These are phyloP conservation scores for Lipomyces lipofer DNA, from an alignment of 805 yeast genomes.

Conservation along the genomic window DNA sequence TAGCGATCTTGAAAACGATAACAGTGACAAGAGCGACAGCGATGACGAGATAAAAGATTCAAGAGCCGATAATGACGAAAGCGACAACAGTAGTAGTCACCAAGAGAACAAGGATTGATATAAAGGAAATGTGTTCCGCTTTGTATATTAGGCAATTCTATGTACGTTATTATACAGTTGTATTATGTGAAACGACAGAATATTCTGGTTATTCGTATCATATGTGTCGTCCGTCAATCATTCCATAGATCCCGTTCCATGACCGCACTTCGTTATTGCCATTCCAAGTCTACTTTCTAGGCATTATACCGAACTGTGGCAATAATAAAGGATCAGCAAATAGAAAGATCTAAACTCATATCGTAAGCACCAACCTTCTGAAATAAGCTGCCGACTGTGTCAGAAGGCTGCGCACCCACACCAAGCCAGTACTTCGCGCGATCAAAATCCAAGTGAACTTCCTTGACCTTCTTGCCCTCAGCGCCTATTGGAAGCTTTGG, in stretches of 20 bases:
- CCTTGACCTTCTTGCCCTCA: conserved; percentile 61
- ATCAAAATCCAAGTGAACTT: conserved; percentile 78
- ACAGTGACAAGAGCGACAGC: conserved; percentile 6
- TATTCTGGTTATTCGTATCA: too few relatives aligned
- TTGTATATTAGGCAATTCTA: too few relatives aligned
- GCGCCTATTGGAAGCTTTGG: conserved; percentile 65
- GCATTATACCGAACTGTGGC: conserved; percentile 4
- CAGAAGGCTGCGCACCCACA: conserved; percentile 94
- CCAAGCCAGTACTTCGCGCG: conserved; percentile 96
- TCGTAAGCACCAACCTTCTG: conserved; percentile 51
- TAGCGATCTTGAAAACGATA: conserved; percentile 29
- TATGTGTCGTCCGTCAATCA: too few relatives aligned
- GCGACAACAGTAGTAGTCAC: background rate
- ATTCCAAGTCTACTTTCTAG: too few relatives aligned
- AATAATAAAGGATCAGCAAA: background rate
- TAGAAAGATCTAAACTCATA: background rate
- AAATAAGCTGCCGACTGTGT: conserved; percentile 71
- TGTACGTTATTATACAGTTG: too few relatives aligned
- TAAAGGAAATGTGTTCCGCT: too few relatives aligned
- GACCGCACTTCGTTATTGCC: too few relatives aligned
- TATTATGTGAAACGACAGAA: too few relatives aligned
- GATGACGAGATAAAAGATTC: conserved; percentile 2
- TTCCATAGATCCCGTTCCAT: too few relatives aligned
- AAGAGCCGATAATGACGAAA: background rate
- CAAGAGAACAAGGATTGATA: conserved; percentile 9